Evolutionary conservation across 352 stramenopile genomes (phyloP).

Genomic region (Globisporangium cylindrosporum): DNA sequence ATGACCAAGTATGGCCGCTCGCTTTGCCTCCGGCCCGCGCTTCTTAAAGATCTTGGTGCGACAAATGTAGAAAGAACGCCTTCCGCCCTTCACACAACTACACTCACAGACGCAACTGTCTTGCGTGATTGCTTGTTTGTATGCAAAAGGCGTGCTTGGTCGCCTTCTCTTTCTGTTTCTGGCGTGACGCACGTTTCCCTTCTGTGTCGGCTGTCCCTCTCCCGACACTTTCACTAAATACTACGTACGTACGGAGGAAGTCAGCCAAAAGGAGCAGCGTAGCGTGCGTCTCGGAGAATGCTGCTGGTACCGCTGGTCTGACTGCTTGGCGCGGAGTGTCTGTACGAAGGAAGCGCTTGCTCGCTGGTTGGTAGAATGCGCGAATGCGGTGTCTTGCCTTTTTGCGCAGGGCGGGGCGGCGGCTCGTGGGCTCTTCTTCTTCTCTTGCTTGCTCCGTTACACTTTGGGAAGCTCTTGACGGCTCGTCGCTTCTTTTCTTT

Average conservation of each 20-base stretch:
- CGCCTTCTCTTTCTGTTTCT: constrained; percentile 7
- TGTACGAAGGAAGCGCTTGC: not conserved
- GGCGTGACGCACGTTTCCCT: constrained; percentile 3
- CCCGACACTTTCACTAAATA: not conserved
- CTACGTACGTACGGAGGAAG: constrained; percentile 6
- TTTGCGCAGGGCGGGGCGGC: not conserved
- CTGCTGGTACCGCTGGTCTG: not conserved
- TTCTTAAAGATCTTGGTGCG: not conserved
- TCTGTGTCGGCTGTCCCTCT: not conserved
- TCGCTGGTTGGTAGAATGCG: constrained; percentile 3
- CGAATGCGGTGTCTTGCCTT: not conserved
- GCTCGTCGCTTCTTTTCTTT: not conserved
- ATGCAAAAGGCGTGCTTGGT: not conserved
- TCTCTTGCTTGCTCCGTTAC: constrained; percentile 4
- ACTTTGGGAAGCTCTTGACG: not conserved
- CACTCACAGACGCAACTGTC: not conserved
- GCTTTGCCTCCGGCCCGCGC: not conserved
- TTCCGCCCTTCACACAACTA: not conserved
- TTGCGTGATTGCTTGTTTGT: not conserved
- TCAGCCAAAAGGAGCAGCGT: constrained; percentile 7
- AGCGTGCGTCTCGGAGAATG: not conserved
- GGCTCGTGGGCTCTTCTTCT: constrained; percentile 1
- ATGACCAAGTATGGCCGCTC: not conserved
- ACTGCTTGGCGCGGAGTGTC: not conserved
- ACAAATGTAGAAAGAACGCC: constrained; percentile 1